A percentile compares a stretch with the other conserved stretches of the same genome.
phyloP scores from a whole-genome alignment of 78 protist species.

The Cavenderia fasciculata region DNA sequence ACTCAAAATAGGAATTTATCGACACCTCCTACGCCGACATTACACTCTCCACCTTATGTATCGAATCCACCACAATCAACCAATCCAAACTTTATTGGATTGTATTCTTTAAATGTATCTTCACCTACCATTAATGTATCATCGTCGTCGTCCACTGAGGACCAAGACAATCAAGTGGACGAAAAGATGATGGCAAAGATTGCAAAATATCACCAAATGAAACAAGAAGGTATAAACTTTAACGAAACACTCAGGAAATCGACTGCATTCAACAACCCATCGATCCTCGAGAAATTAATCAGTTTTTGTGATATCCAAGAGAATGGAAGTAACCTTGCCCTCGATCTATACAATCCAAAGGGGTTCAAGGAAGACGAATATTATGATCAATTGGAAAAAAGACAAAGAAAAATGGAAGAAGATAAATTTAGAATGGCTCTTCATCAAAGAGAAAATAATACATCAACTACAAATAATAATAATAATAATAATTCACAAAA shows the following conservation, averaged over 20 bases:
- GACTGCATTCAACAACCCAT: constrained; percentile 49
- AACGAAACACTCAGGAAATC: constrained; percentile 35
- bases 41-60: constrained; percentile 27
- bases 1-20: not conserved
- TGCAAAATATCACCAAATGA: constrained; percentile 42
- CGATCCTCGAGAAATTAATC: constrained; percentile 52
- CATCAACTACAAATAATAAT: not conserved
- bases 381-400: constrained; percentile 13
- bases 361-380: constrained; percentile 1
- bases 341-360: constrained; percentile 20
- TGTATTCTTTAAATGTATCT: constrained; percentile 13
- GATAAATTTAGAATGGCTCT: not conserved
- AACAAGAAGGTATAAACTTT: constrained; percentile 39
- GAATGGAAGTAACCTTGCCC: constrained; percentile 15
- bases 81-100: constrained; percentile 27
- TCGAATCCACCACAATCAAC: constrained; percentile 27
- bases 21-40: constrained; percentile 33
- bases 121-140: not conserved
- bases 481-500: constrained; percentile 1
- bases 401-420: constrained; percentile 57
- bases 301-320: constrained; percentile 58
- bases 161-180: constrained; percentile 1
- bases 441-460: no score
- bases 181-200: constrained; percentile 19
- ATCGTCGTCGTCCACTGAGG: not conserved